Base-by-base conservation (phyloP, 2,329 filamentous ascomycete species). In the Phialemonium atrogriseum region DNA sequence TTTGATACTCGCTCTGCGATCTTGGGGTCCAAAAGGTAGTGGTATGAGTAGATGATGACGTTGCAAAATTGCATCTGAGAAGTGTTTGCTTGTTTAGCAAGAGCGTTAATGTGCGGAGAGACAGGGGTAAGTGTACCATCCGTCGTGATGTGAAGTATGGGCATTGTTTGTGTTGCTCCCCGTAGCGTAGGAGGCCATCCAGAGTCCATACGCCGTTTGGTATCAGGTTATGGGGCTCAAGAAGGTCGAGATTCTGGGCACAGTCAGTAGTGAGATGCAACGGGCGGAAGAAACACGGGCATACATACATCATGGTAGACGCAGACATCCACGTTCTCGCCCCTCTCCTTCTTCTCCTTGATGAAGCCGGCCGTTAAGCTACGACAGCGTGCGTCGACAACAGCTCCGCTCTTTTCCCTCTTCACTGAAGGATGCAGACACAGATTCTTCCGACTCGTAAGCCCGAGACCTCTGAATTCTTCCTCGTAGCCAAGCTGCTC, bases 1-100 rank as follows among this genome's bases (percentile, higher is more conserved):
- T 83, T 87, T 1, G 91, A 96, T 2, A 96, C 88, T 36, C 89
- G 64, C 52, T 98, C 91, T 10, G 91, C 91, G 48, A 98, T 98
- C 55, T 98, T 98, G 3, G 91, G 91, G 49, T 98, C 93, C 11
- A 98, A 74, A 4, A 98, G 74, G 51, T 98, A 98, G 58, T 98
- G 91, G 52, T 98, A 98, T 1, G 91, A 98, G 62, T 98, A 98
- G 45, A 98, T 98, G 50, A 98, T 95, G 51, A 98, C 87, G 54
- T 98, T 96, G 70, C 91, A 98, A 52, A 88, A 96, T 49, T 91
- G 82, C 89, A 98, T 96, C 82, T 87, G 42, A 7, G 19, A 17
- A 23, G 10, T 17, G 19, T 35, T n/a, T n/a, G n/a, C n/a, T n/a
- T n/a, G n/a, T n/a, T n/a, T 20, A 32, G 21, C 22, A 27, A 17